Evolutionary conservation across 176 grass and related monocot species (phyloP).

Genomic region (Dactylis glomerata): DNA sequence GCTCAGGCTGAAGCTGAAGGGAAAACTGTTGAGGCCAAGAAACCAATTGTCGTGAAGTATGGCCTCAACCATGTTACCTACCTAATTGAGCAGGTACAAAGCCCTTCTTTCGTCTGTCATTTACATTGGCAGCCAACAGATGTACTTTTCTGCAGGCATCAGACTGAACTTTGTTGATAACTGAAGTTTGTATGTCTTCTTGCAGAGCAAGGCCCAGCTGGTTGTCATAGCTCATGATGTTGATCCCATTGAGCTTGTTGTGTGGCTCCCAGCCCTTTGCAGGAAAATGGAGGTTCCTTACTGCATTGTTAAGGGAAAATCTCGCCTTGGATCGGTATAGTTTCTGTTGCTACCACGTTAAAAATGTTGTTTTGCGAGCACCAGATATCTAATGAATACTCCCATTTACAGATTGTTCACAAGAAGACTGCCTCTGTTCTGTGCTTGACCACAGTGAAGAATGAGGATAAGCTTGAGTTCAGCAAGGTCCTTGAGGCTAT

Average conservation of each 20-base stretch:
- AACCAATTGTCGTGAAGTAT: conserved; percentile 68
- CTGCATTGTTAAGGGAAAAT: conserved; percentile 66
- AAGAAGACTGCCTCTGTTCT: conserved; percentile 55
- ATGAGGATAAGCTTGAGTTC: conserved; percentile 56
- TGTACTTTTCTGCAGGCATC: not conserved
- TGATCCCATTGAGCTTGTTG: conserved; percentile 62
- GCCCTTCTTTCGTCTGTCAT: not conserved
- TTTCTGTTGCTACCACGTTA: not conserved
- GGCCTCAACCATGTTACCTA: conserved; percentile 72
- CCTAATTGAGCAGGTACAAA: conserved; percentile 52
- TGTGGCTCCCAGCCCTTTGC: conserved; percentile 66
- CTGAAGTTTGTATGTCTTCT: not conserved
- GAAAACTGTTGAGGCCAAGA: conserved; percentile 59
- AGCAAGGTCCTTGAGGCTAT: conserved; percentile 59
- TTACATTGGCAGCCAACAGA: not conserved
- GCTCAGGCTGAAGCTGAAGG: conserved; percentile 54
- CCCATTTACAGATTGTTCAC: conserved; percentile 41
- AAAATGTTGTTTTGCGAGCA: not conserved
- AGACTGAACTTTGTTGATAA: not conserved
- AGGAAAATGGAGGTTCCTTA: conserved; percentile 72
- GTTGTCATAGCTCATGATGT: conserved; percentile 71
- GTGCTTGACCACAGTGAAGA: conserved; percentile 50
- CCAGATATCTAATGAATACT: not conserved
- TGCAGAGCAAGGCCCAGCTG: conserved; percentile 60
- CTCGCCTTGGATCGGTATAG: conserved; percentile 58